Evolutionary conservation across 2,329 filamentous ascomycete species (phyloP).

Genomic region (Laburnicola sp.): DNA sequence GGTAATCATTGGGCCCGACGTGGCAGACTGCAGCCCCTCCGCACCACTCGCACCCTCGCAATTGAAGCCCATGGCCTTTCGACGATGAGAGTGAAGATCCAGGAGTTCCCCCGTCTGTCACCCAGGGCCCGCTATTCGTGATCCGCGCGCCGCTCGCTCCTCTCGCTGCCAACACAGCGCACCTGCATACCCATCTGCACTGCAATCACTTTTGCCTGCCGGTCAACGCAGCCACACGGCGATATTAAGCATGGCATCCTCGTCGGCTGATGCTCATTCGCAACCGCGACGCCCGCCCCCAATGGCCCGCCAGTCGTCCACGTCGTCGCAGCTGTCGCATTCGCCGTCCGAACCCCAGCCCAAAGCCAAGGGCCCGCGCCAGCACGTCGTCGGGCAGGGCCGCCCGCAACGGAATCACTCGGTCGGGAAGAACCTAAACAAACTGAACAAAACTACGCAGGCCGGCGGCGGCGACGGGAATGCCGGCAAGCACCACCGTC

Average conservation of each 20-base stretch:
- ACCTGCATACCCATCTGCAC: slow-evolving; percentile 18
- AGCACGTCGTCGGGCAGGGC: slow-evolving; percentile 46
- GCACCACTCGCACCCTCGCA: slow-evolving; percentile 21
- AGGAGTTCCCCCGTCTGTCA: not conserved
- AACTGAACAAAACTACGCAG: slow-evolving; percentile 42
- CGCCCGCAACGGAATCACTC: slow-evolving; percentile 47
- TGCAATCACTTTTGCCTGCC: slow-evolving; percentile 13
- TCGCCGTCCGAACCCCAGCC: slow-evolving; percentile 41
- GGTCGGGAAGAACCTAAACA: slow-evolving; percentile 49
- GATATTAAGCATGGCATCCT: slow-evolving; percentile 42
- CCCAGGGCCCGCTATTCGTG: not conserved
- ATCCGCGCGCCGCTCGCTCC: slow-evolving; percentile 1
- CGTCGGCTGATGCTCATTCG: slow-evolving; percentile 39
- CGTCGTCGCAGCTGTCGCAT: slow-evolving; percentile 43
- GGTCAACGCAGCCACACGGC: slow-evolving; percentile 25
- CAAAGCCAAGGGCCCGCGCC: slow-evolving; percentile 40
- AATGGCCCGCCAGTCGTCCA: slow-evolving; percentile 43
- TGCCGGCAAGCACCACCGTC: slow-evolving; percentile 41
- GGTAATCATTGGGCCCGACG: slow-evolving; percentile 40
- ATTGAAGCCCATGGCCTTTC: slow-evolving; percentile 36
- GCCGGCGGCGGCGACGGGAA: slow-evolving; percentile 32
- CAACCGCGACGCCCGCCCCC: slow-evolving; percentile 41
- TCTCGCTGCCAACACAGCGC: slow-evolving; percentile 2
- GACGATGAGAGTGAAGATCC: slow-evolving; percentile 16
- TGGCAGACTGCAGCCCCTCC: slow-evolving; percentile 32